Evolutionary conservation across 2,329 filamentous ascomycete genomes (phyloP), one percentile per base, ranked within the genome.

Genomic region (Fusarium siculi): DNA sequence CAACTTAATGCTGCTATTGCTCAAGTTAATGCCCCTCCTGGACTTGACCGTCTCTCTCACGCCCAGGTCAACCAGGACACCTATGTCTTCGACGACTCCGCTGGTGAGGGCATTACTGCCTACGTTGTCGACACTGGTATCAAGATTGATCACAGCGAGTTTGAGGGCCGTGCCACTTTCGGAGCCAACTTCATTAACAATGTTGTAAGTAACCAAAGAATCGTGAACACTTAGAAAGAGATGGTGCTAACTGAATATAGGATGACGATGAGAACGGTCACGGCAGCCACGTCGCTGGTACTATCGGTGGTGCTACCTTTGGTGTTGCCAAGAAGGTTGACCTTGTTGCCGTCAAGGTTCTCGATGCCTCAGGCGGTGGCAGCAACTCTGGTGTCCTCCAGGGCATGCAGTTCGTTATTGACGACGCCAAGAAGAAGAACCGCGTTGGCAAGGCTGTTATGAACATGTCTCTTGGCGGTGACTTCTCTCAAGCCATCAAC

Each of bases 111-210:
- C n/a, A 87, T 89, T 74, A 91, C 87, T 28, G 87, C 86, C 34
- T 93, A 89, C 78, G 82, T 93, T 30, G 87, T 93, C 44, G 91
- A 93, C 80, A 92, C 90, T 10, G 91, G 91, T 73, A 88, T 93
- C 78, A 82, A 82, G 61, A 81, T 82, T 42, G 83, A 84, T 10
- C 91, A 93, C 80, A 76, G 79, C 47, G 86, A 90, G 77, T 91
- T 88, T 72, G 83, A 86, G 78, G 87, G 86, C 54, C 87, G 89
- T 64, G 89, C 89, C 23, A 83, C 79, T 43, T 85, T 86, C 66
- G 88, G 80, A 23, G 86, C 83, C 76, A 90, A 89, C 81, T 87
- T 87, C 64, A 80, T 88, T 55, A 82, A 87, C 80, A 73, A 77
- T 57, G 78, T 81, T 43, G 83, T 87, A 83, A 74, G 85, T 84